Evolutionary conservation across 73 alveolate species (phyloP), one percentile per base, ranked within the genome.

Genomic region (Halteria grandinella): DNA sequence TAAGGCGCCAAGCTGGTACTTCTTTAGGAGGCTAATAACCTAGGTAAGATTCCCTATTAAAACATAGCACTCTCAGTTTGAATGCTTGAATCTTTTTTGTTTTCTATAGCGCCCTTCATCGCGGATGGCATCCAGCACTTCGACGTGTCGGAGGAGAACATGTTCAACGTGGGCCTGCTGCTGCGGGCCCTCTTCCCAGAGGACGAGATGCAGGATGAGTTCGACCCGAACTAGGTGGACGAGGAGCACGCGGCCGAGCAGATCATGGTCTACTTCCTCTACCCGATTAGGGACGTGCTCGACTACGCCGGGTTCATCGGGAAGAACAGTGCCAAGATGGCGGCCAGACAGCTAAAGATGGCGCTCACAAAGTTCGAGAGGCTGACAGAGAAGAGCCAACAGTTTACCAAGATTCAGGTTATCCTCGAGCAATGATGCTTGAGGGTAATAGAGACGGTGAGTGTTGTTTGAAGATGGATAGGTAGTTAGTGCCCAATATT

Each of bases 1-100:
- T 51, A 51, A 8, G 74, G 74, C 6, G 74, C 74, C 10, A 57
- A 57, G 54, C 55, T 33, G 36, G 74, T 34, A 12, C 74, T 57
- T 29, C 10, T 10, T 12, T 33, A 15, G 10, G 74, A 57, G 15
- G 74, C 74, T 10, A 54, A 6, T 31, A 28, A n/a, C 2, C 33
- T 57, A 6, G 28, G 74, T 57, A 57, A 28, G 51, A n/a, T n/a
- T 57, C 36, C 2, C 8, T 8, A 53, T n/a, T 48, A 11, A 23
- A n/a, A 48, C 4, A 53, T 10, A 7, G 5, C 47, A 53, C 29
- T 25, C 40, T 41, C 6, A 25, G 29, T 53, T 12, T 53, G 23
- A 53, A 41, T 25, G 48, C 29, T 53, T 53, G 20, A 8, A 48
- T 48, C 7, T n/a, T 48, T 11, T 48, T n/a, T 8, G 11, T 57